Evolutionary conservation across 768 basidiomycete genomes (phyloP).

Genomic region (Postia placenta): DNA sequence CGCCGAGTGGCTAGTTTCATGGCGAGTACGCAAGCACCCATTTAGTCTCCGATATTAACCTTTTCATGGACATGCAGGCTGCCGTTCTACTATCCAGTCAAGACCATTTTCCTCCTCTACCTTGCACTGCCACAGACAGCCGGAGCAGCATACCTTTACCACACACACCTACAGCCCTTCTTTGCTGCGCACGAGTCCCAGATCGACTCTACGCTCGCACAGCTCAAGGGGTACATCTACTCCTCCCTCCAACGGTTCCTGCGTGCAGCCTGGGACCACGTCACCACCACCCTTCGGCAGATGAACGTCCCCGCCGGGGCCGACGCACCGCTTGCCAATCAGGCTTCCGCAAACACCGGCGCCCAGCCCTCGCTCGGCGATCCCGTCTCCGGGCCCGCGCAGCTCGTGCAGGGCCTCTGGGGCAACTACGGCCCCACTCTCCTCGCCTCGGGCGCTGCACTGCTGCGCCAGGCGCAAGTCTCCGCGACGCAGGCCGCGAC

Average conservation of each 20-base stretch:
- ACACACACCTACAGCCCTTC: constrained; percentile 72
- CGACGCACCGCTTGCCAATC: constrained; percentile 17
- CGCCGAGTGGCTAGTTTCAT: constrained; percentile 82
- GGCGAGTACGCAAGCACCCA: constrained; percentile 42
- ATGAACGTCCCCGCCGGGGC: constrained; percentile 22
- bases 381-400: constrained; percentile 57
- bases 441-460: constrained; percentile 58
- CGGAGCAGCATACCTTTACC: constrained; percentile 84
- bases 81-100: constrained; percentile 81
- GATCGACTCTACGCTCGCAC: constrained; percentile 77
- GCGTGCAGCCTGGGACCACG: constrained; percentile 59
- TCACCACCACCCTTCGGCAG: constrained; percentile 45
- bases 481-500: constrained; percentile 24
- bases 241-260: constrained; percentile 59
- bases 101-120: constrained; percentile 82
- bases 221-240: constrained; percentile 53
- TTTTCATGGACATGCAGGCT: constrained; percentile 45
- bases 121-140: constrained; percentile 86
- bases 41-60: constrained; percentile 6
- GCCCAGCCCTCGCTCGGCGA: constrained; percentile 43
- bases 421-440: constrained; percentile 71
- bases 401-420: constrained; percentile 66
- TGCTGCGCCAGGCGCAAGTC: constrained; percentile 49
- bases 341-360: constrained; percentile 20
- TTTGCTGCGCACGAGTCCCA: constrained; percentile 76